These are phyloP conservation scores for Aspergillus aculeatus DNA, from an alignment of 2,329 filamentous ascomycete species.

Conservation along the genomic window DNA sequence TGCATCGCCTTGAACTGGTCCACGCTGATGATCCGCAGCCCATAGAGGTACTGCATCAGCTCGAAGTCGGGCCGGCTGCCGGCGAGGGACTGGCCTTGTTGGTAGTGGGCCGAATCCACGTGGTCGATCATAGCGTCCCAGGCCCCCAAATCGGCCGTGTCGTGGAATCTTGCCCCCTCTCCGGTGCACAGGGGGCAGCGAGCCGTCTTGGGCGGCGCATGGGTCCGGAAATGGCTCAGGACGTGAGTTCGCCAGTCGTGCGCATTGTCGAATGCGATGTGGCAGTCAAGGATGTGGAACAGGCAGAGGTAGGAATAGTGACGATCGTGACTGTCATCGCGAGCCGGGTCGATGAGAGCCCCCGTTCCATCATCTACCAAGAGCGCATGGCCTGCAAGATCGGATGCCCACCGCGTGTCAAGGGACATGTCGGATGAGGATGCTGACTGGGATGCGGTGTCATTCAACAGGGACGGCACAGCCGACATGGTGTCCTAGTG, in stretches of 20 bases:
- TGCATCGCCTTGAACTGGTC: conserved; percentile 47
- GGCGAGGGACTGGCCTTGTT: conserved; percentile 41
- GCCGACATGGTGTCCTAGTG: conserved; percentile 4
- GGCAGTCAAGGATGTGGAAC: conserved; percentile 48
- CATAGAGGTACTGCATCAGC: conserved; percentile 48
- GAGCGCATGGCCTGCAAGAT: conserved; percentile 23
- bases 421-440: conserved; percentile 32
- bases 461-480: conserved; percentile 34
- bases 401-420: conserved; percentile 27
- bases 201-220: conserved; percentile 40
- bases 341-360: conserved; percentile 27
- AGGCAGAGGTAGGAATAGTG: conserved; percentile 37
- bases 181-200: conserved; percentile 45
- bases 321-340: conserved; percentile 7
- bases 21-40: conserved; percentile 41
- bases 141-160: conserved; percentile 28
- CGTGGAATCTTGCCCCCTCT: conserved; percentile 16
- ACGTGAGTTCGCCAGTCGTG: conserved; percentile 46
- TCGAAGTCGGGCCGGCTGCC: conserved; percentile 44
- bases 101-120: conserved; percentile 42
- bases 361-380: conserved; percentile 32
- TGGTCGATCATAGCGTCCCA: conserved; percentile 47
- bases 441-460: conserved; percentile 23
- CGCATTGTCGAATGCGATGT: conserved; percentile 38
- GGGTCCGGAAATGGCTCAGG: conserved; percentile 45